Evolutionary conservation across 495 filamentous ascomycete genomes (phyloP), one percentile per base, ranked within the genome.

Genomic region (Elaphomyces granulatus): DNA sequence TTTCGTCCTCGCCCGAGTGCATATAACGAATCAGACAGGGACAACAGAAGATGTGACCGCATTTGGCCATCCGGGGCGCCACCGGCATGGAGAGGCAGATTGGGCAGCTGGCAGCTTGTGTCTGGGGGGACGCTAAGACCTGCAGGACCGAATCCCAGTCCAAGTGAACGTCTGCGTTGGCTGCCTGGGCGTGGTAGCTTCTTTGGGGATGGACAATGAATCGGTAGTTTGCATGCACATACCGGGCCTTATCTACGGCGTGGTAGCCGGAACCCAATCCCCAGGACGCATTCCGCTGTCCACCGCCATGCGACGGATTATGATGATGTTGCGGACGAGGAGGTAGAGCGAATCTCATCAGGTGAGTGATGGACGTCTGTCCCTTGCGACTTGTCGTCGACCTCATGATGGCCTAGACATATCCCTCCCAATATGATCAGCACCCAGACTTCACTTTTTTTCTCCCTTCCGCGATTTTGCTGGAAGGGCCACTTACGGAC

Each of bases 1-100:
- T 69, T 1, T 73, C 72, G 18, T 77, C 80, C 26, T 85, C 82
- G 1, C 67, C 73, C 4, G 86, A 80, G 49, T 92, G 84, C 88
- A 98, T 95, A 53, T 92, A 98, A 32, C 90, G 81, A 40, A 95
- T 80, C 26, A 96, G 64, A 56, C 90, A 98, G 9, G 90, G 81
- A 32, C 95, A 67, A 56, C 90, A 98, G 53, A 95, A 95, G 18
- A 98, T 94, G 54, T 98, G 90, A 10, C 90, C 90, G 54, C 90
- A 98, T 49, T 82, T 87, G 31, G 90, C 87, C 90, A 98, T 98
- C 41, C 92, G 80, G 19, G 90, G 88, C 3, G 90, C 90, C 4
- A 93, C 84, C 0, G 90, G 88, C 26, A 73, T 78, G 1, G 82
- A 93, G 16, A 98, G 65, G 51, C 90, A 98, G 33, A 98, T 96